These are phyloP conservation scores for Darksidea phi DNA, from an alignment of 495 filamentous ascomycete species.

Conservation along the genomic window DNA sequence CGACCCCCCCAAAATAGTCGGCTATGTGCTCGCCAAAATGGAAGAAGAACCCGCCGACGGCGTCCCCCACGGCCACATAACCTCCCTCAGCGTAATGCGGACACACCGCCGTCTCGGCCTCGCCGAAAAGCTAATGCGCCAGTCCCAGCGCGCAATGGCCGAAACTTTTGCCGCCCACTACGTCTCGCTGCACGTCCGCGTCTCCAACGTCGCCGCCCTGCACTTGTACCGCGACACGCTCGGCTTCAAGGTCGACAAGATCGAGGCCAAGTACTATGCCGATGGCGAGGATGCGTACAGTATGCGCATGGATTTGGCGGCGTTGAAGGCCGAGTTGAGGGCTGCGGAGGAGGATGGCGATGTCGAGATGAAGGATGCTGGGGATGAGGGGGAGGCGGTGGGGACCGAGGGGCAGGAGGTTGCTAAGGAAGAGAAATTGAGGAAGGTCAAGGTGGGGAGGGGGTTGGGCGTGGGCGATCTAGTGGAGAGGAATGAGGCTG, in stretches of 20 bases:
- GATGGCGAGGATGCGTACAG: conserved; percentile 95
- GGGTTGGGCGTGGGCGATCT: conserved; percentile 79
- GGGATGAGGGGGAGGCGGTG: conserved; percentile 40
- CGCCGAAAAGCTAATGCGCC: conserved; percentile 94
- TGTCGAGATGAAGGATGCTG: conserved; percentile 44
- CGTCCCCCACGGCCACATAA: conserved; percentile 94
- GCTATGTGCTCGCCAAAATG: conserved; percentile 99
- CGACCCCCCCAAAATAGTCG: conserved; percentile 95
- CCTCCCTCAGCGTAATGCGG: conserved; percentile 90
- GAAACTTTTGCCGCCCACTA: conserved; percentile 88
- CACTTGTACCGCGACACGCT: conserved; percentile 91
- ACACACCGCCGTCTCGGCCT: conserved; percentile 88
- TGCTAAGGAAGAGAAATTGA: conserved; percentile 51
- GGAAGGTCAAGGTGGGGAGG: conserved; percentile 78
- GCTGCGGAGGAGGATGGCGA: conserved; percentile 50
- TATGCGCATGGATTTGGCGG: conserved; percentile 81
- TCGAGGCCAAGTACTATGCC: conserved; percentile 93
- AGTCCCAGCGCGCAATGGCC: conserved; percentile 93
- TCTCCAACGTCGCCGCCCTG: conserved; percentile 87
- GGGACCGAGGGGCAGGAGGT: conserved; percentile 59
- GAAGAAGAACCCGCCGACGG: conserved; percentile 95
- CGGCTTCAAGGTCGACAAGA: conserved; percentile 84
- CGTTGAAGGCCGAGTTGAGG: conserved; percentile 41
- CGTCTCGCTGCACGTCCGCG: conserved; percentile 91
- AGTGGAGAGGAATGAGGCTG: conserved; percentile 70